Evolutionary conservation across 331 rosid species (phyloP), one percentile per base, ranked within the genome.

Genomic region (Quercus lobata): DNA sequence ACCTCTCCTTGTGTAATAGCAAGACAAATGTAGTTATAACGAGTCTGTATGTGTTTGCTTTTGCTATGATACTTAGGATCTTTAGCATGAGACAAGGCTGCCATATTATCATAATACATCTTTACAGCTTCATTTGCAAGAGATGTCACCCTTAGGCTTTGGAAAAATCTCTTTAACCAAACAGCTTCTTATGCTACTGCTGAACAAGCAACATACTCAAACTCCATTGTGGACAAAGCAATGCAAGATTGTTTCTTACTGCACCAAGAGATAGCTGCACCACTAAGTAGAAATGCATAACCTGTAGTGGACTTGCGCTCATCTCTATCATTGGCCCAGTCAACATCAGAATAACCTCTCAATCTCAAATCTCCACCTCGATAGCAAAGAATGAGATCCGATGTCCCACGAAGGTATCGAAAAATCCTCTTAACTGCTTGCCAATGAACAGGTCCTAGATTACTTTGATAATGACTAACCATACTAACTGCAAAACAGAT

Each of bases 1-100:
- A 62, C 79, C 7, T 41, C 21, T 6, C 25, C 25, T 2, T 61
- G 22, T 27, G n/a, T 27, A 62, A 76, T 44, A 37, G 44, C 29
- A 21, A 62, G 62, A 1, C 16, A 1, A 76, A 63, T 62, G 24
- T 14, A 61, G 5, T 18, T 29, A 29, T 22, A 44, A 5, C 12
- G 16, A 22, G 25, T 76, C 5, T 76, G 27, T 5, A 49, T 49
- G 18, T 65, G 74, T 52, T 65, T 65, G 65, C 53, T 63, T 54
- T 41, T 41, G 4, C 73, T 55, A 77, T 69, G 75, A 6, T 68
- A 78, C 16, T 68, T 68, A 1, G 57, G 75, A 22, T 78, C 44
- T 18, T 54, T 78, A 1, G 41, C 44, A 54, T 76, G 52, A 1
- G 74, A 15, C 2, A 76, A 22, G 1, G 63, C 2, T 25, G 27